Conservation (phyloP, 148 eudicot genomes). For the Cornus suecica region DNA sequence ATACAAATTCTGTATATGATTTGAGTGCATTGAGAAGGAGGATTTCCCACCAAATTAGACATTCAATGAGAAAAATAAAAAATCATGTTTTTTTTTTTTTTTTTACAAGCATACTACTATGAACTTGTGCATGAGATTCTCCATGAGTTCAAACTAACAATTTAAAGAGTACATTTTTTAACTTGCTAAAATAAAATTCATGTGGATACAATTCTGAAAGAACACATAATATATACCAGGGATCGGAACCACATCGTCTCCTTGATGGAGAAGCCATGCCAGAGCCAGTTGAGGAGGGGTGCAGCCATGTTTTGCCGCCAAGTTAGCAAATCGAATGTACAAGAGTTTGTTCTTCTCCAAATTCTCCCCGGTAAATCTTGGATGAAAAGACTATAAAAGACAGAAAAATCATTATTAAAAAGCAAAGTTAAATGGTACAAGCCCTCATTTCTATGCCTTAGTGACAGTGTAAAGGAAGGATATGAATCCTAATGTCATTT, state of each 20-base stretch:
- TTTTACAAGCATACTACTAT: neutral
- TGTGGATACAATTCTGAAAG: neutral
- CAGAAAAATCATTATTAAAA: neutral
- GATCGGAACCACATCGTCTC: slow-evolving; percentile 38
- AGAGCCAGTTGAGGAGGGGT: slow-evolving; percentile 42
- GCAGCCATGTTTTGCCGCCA: slow-evolving; percentile 33
- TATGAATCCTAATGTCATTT: neutral
- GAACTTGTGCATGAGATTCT: neutral
- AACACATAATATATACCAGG: slow-evolving; percentile 28
- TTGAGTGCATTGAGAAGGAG: neutral
- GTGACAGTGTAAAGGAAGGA: no score
- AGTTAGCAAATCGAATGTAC: slow-evolving; percentile 20
- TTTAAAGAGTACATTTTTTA: no score
- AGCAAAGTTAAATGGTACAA: neutral
- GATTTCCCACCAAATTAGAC: neutral
- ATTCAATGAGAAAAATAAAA: neutral
- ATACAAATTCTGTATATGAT: no score
- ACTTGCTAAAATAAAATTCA: no score
- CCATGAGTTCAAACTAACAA: neutral
- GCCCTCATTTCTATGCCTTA: neutral
- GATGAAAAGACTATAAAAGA: slow-evolving; percentile 21
- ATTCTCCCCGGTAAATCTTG: slow-evolving; percentile 39
- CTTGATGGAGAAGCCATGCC: slow-evolving; percentile 49
- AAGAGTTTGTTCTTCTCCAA: slow-evolving; percentile 35
- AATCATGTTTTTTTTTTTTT: no score